Evolutionary conservation across 345 rosid species (phyloP).

Genomic region (Geranium rotundifolium): DNA sequence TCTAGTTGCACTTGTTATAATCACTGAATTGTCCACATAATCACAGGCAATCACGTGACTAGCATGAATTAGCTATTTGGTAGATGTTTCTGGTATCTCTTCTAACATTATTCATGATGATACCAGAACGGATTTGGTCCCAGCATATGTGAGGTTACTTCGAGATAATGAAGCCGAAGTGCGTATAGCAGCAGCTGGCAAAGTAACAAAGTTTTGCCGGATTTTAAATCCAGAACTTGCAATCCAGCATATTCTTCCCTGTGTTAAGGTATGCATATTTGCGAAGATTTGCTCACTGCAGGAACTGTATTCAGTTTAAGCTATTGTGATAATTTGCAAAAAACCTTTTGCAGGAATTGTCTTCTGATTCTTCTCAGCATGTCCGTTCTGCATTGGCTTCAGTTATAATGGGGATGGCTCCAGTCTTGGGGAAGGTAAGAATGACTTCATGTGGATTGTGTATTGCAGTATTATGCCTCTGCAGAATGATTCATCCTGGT

Average conservation of each 20-base stretch:
- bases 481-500: not conserved
- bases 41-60: not conserved
- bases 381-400: constrained; percentile 98
- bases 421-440: constrained; percentile 54
- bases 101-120: constrained; percentile 1
- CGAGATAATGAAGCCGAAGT: constrained; percentile 99
- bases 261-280: constrained; percentile 55
- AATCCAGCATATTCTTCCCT: constrained; percentile 72
- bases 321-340: too few relatives aligned
- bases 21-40: not conserved
- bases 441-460: not conserved
- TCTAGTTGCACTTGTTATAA: not conserved
- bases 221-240: constrained; percentile 83
- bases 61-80: not conserved
- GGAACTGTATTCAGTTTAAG: not conserved
- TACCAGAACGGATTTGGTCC: constrained; percentile 74
- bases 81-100: not conserved
- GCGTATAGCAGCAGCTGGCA: constrained; percentile 94
- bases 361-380: constrained; percentile 95
- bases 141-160: constrained; percentile 87
- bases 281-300: not conserved
- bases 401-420: constrained; percentile 99
- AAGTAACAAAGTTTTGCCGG: constrained; percentile 87
- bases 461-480: not conserved
- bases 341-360: constrained; percentile 51